Evolutionary conservation across 371 early-diverging fungal species (phyloP), one percentile per base, ranked within the genome.

Genomic region (Mucor saturninus): DNA sequence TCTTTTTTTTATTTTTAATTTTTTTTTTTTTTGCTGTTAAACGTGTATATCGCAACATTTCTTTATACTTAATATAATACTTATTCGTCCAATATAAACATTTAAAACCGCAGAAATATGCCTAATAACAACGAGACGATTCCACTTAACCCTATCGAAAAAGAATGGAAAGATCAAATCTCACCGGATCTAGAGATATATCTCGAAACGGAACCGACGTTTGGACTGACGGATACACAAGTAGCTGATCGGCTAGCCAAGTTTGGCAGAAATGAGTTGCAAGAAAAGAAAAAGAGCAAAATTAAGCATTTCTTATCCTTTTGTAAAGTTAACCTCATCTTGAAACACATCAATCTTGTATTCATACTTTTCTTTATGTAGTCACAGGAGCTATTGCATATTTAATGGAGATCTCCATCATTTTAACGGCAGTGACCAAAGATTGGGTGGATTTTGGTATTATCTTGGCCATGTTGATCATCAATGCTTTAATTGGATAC

Each of bases 401-500:
- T 79, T 80, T 96, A 43, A 91, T 96, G 65, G 93, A 94, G 74
- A 73, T 91, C 40, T 89, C 91, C 13, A 83, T 84, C 66, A 83
- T 95, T 69, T 73, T 89, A 52, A 85, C 89, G 10, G 91, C 86
- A 35, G 76, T 90, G 1, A 89, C 89, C 3, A 61, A 82, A 64
- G 89, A 91, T 62, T 92, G 91, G 91, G 67, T 90, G 26, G 93
- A 96, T 65, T 92, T 97, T 79, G 93, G 89, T 46, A 94, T 96
- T 70, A 88, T 97, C 46, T 68, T 92, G 15, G 88, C 78, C 28
- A 80, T 97, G 64, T 79, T 97, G 58, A 68, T 97, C 56, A 81
- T 90, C 76, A 97, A 97, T 74, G 97, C 97, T 30, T 56, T 85
- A 60, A 94, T 97, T 67, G 97, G 97, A 42, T 96, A 87, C 74